Percentiles rank a stretch among this genome's conserved stretches.
phyloP scores from a whole-genome alignment of 257 asterid species.

The Ophiorrhiza pumila region DNA sequence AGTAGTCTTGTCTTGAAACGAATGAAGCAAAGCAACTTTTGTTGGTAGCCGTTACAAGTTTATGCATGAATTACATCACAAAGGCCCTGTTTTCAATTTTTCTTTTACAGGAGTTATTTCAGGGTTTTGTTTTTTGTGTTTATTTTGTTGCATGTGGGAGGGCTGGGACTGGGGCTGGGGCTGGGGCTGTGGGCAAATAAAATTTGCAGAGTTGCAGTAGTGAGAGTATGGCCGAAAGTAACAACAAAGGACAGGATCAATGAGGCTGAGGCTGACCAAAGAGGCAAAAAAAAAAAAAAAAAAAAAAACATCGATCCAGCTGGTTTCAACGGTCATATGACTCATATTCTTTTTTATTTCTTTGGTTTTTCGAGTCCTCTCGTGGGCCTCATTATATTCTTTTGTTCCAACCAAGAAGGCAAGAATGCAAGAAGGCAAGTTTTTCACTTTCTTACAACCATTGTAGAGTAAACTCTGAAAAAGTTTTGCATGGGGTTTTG shows the following conservation, averaged over 20 bases:
- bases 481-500: too few species aligned
- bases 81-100: too few species aligned
- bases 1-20: slow-evolving; percentile 23
- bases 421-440: too few species aligned
- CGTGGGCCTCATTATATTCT: neutral
- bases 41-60: slow-evolving; percentile 61
- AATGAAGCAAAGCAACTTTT: slow-evolving; percentile 34
- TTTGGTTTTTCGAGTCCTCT: neutral
- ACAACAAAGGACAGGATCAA: slow-evolving; percentile 36
- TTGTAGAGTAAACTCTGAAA: too few species aligned
- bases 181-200: slow-evolving; percentile 12
- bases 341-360: neutral
- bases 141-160: slow-evolving; percentile 9
- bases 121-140: slow-evolving; percentile 29
- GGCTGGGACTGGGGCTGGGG: neutral
- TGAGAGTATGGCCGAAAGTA: slow-evolving; percentile 17
- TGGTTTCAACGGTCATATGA: slow-evolving; percentile 63
- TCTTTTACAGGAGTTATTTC: too few species aligned
- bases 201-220: neutral
- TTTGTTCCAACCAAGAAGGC: too few species aligned
- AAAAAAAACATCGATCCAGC: too few species aligned
- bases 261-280: slow-evolving; percentile 19
- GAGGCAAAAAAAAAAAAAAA: slow-evolving; percentile 7
- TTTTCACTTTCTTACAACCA: too few species aligned
- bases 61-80: neutral